A percentile compares a stretch with the other conserved stretches of the same genome.
Evolutionary conservation across 495 filamentous ascomycete species (phyloP).

Genomic region (Xylaria bambusicola): DNA sequence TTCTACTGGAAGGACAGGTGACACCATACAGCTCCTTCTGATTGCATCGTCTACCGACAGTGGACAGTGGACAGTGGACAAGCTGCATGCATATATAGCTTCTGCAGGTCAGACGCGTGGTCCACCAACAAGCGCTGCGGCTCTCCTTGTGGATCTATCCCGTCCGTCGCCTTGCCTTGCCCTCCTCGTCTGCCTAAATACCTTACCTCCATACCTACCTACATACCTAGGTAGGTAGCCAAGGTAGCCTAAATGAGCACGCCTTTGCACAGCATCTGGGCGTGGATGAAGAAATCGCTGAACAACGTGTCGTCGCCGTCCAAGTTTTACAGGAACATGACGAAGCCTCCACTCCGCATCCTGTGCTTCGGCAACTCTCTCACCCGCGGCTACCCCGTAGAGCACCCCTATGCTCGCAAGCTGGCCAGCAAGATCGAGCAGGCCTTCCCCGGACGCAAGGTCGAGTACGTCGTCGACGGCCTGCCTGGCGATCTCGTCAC

Average conservation of each 20-base stretch:
- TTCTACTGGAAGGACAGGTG: too few relatives aligned
- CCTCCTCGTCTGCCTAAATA: background rate
- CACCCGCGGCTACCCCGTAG: constrained; percentile 55
- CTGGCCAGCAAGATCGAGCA: constrained; percentile 42
- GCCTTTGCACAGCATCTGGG: background rate
- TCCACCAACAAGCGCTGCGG: too few relatives aligned
- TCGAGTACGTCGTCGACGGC: constrained; percentile 46
- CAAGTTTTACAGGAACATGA: too few relatives aligned
- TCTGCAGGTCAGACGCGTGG: too few relatives aligned
- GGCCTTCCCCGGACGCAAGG: constrained; percentile 38
- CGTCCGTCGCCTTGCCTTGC: background rate
- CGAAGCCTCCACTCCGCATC: constrained; percentile 44
- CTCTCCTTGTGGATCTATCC: too few relatives aligned
- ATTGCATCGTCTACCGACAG: too few relatives aligned
- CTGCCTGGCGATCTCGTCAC: constrained; percentile 54
- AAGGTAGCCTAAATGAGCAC: background rate
- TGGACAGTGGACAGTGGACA: too few relatives aligned
- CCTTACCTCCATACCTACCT: too few relatives aligned
- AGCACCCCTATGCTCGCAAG: constrained; percentile 53
- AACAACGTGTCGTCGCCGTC: too few relatives aligned
- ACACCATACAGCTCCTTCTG: too few relatives aligned
- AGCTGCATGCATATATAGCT: too few relatives aligned
- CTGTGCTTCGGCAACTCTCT: constrained; percentile 69
- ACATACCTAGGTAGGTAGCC: too few relatives aligned
- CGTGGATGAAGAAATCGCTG: background rate